Percentiles rank a stretch among this genome's conserved stretches.
phyloP scores from a whole-genome alignment of 2,329 filamentous ascomycete genomes.

The Dactylella cylindrospora region DNA sequence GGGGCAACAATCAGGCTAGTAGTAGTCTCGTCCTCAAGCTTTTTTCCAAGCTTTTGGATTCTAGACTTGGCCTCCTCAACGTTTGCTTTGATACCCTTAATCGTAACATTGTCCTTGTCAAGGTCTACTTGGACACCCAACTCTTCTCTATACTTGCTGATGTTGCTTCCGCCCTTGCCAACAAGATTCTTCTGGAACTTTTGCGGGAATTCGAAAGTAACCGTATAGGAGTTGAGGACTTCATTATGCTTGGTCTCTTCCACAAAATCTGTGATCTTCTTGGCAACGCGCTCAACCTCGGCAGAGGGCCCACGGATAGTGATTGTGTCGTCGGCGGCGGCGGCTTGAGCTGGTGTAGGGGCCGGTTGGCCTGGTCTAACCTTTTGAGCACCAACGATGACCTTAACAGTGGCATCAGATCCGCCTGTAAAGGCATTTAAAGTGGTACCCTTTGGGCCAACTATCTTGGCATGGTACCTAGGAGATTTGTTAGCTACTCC shows the following conservation, averaged over 20 bases:
- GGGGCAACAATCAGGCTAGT: slow-evolving; percentile 86
- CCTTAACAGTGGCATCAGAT: slow-evolving; percentile 44
- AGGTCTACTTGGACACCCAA: slow-evolving; percentile 80
- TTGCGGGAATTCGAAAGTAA: slow-evolving; percentile 89
- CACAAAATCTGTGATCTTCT: slow-evolving; percentile 66
- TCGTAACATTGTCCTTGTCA: slow-evolving; percentile 87
- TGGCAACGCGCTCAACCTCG: slow-evolving; percentile 64
- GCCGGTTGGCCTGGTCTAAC: slow-evolving; percentile 44
- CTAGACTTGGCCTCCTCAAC: slow-evolving; percentile 81
- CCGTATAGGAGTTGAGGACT: slow-evolving; percentile 63
- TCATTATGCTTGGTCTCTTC: slow-evolving; percentile 61
- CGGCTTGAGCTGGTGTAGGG: slow-evolving; percentile 24
- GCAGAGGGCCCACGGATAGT: slow-evolving; percentile 47
- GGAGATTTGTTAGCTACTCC: slow-evolving; percentile 17
- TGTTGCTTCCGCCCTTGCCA: slow-evolving; percentile 67
- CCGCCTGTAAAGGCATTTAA: slow-evolving; percentile 48
- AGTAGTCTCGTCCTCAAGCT: slow-evolving; percentile 86
- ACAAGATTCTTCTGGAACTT: slow-evolving; percentile 87
- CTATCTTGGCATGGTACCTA: slow-evolving; percentile 64
- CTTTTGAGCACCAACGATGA: slow-evolving; percentile 47
- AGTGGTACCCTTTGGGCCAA: slow-evolving; percentile 50
- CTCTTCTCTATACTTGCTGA: slow-evolving; percentile 68
- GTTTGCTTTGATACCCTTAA: slow-evolving; percentile 94
- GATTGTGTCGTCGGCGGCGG: slow-evolving; percentile 46
- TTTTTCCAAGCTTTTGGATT: slow-evolving; percentile 75